A percentile compares a stretch with the other conserved stretches of the same genome.
These are phyloP conservation scores for Vachellia pachyceras DNA, from an alignment of 306 rosid genomes.

Conservation along the genomic window DNA sequence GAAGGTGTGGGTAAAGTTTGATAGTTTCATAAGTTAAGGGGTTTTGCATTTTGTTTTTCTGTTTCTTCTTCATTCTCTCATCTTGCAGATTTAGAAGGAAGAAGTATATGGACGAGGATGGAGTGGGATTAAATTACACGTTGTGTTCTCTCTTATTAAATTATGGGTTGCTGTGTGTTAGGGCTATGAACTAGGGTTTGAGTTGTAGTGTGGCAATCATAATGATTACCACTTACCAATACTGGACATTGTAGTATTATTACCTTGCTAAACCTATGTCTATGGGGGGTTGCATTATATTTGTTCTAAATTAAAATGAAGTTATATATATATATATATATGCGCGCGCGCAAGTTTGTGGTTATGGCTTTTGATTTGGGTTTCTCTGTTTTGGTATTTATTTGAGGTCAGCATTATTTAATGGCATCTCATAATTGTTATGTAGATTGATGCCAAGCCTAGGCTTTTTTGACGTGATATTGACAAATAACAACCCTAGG, in stretches of 20 bases:
- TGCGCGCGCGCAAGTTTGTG: neutral
- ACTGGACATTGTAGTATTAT: neutral
- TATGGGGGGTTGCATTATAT: neutral
- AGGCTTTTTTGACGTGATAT: neutral
- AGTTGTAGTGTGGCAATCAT: constrained; percentile 39
- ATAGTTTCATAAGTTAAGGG: too few relatives aligned
- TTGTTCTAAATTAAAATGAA: neutral
- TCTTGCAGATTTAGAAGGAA: constrained; percentile 65
- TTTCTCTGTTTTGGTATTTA: neutral
- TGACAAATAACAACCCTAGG: neutral
- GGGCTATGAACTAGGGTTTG: constrained; percentile 24
- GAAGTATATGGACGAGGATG: constrained; percentile 27
- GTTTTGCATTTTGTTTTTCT: neutral
- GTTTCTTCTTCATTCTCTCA: neutral
- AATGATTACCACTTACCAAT: too few relatives aligned
- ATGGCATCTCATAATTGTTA: neutral
- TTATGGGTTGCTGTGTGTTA: constrained; percentile 1
- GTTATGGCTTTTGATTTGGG: neutral
- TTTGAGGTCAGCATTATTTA: neutral
- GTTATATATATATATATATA: neutral
- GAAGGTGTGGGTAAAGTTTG: neutral
- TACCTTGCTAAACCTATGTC: neutral
- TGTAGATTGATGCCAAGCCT: neutral
- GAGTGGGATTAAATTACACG: constrained; percentile 29
- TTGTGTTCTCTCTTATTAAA: constrained; percentile 12